These are phyloP conservation scores for Pseudogymnoascus sp. DNA, from an alignment of 2,329 filamentous ascomycete genomes.

Conservation along the genomic window DNA sequence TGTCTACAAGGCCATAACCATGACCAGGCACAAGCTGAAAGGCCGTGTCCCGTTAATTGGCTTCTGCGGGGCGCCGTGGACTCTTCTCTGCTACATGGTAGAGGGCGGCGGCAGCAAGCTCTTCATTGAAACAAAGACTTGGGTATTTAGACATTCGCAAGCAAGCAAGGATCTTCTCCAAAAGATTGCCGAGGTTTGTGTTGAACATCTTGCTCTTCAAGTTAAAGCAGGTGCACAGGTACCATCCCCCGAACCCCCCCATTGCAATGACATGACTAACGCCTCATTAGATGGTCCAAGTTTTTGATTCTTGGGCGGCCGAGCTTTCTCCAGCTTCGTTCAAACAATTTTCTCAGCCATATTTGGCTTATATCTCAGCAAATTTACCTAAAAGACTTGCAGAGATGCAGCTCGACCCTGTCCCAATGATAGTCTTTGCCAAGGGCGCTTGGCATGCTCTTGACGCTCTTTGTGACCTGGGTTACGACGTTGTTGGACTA, in stretches of 20 bases:
- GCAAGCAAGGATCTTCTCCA: constrained; percentile 73
- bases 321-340: constrained; percentile 82
- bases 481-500: constrained; percentile 87
- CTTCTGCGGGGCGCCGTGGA: constrained; percentile 97
- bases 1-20: constrained; percentile 88
- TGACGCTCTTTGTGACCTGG: constrained; percentile 75
- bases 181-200: constrained; percentile 90
- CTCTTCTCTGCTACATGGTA: constrained; percentile 96
- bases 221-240: constrained; percentile 88
- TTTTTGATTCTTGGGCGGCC: constrained; percentile 97
- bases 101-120: constrained; percentile 94
- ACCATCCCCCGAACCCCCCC: constrained; percentile 17
- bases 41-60: constrained; percentile 89
- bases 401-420: constrained; percentile 65
- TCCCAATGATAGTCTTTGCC: constrained; percentile 96
- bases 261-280: neutral
- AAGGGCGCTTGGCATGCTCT: constrained; percentile 97
- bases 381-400: constrained; percentile 67
- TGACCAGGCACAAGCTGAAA: constrained; percentile 79
- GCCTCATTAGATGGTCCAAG: constrained; percentile 64
- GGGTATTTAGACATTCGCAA: constrained; percentile 83
- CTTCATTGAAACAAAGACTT: constrained; percentile 90
- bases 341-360: constrained; percentile 77
- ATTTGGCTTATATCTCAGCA: constrained; percentile 73
- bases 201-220: constrained; percentile 87